A percentile compares a stretch with the other conserved stretches of the same genome.
Evolutionary conservation across 108 stramenopile species (phyloP).

Genomic region (Nitzschia sp.): DNA sequence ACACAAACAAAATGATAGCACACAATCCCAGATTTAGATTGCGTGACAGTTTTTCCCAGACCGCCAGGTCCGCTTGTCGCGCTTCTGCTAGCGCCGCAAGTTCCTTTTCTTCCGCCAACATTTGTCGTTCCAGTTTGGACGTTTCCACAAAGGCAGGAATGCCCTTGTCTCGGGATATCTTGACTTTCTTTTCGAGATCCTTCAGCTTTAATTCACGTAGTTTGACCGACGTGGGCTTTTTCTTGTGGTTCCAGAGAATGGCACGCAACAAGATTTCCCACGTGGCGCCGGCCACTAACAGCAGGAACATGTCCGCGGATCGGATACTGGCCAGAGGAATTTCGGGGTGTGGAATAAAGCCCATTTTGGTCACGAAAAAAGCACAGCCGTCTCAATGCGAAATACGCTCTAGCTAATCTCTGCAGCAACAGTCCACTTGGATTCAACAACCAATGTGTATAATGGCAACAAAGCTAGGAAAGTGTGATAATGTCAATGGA

Average conservation of each 20-base stretch:
- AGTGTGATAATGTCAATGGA: no score
- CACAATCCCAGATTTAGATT: slow-evolving; percentile 38
- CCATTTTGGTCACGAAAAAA: no score
- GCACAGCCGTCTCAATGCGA: no score
- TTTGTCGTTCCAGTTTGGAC: slow-evolving; percentile 75
- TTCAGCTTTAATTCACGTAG: slow-evolving; percentile 50
- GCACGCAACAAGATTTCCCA: slow-evolving; percentile 53
- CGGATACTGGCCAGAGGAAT: slow-evolving; percentile 46
- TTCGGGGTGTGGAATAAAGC: slow-evolving; percentile 52
- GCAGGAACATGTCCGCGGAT: slow-evolving; percentile 56
- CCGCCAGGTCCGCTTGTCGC: slow-evolving; percentile 37
- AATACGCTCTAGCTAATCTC: no score
- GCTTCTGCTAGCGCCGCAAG: slow-evolving; percentile 34
- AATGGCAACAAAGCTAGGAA: no score
- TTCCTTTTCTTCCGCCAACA: slow-evolving; percentile 68
- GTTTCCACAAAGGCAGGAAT: slow-evolving; percentile 85
- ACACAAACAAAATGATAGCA: slow-evolving; percentile 51
- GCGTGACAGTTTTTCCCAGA: slow-evolving; percentile 39
- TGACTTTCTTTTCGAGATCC: slow-evolving; percentile 53
- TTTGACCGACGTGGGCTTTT: slow-evolving; percentile 44
- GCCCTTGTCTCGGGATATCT: slow-evolving; percentile 57
- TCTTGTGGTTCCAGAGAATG: slow-evolving; percentile 36
- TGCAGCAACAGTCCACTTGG: no score
- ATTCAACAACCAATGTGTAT: no score
- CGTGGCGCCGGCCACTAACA: slow-evolving; percentile 59